Conservation (phyloP, 768 basidiomycete species). For the Pulveroboletus frians region DNA sequence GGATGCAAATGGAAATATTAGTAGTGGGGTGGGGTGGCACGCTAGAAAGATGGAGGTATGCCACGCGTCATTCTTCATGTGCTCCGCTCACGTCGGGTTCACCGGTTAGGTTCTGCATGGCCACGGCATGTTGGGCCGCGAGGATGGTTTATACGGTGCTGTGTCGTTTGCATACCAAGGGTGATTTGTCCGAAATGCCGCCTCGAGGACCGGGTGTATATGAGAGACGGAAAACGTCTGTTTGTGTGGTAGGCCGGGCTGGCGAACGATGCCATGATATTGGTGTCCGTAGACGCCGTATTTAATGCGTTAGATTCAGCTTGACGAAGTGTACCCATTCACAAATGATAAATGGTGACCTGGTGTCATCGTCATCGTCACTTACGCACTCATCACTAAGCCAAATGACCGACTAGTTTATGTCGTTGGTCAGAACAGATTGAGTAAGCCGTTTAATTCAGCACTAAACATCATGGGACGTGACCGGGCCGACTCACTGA, state of each 20-base stretch:
- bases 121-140: constrained; percentile 84
- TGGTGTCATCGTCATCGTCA: too few species aligned
- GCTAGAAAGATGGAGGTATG: constrained; percentile 93
- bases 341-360: too few species aligned
- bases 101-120: constrained; percentile 69
- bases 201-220: not conserved
- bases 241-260: not conserved
- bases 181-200: constrained; percentile 26
- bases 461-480: too few species aligned
- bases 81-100: constrained; percentile 1
- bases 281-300: not conserved
- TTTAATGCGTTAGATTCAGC: too few species aligned
- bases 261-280: not conserved
- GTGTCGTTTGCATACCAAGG: constrained; percentile 94
- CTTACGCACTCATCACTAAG: too few species aligned
- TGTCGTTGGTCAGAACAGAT: too few species aligned
- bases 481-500: too few species aligned
- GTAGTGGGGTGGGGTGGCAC: constrained; percentile 91
- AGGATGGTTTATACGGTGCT: constrained; percentile 91
- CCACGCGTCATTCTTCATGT: constrained; percentile 8
- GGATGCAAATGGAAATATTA: constrained; percentile 83
- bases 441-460: too few species aligned
- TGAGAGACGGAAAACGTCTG: not conserved
- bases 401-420: too few species aligned
- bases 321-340: too few species aligned